phyloP scores from a whole-genome alignment of 805 yeast species.

The Wickerhamomyces xylosicus region DNA sequence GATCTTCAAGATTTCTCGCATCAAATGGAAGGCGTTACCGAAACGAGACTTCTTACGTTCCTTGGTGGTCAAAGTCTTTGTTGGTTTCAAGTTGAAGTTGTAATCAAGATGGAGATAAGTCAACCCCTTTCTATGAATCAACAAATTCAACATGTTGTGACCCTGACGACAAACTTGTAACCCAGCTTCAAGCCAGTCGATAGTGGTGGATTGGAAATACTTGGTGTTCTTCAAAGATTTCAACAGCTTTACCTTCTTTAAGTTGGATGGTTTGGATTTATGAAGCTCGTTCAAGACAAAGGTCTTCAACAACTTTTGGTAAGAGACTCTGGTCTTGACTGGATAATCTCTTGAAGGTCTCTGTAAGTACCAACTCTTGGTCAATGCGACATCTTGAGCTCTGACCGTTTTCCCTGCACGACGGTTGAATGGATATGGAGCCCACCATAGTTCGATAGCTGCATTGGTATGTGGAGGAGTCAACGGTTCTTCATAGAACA shows the following conservation, averaged over 20 bases:
- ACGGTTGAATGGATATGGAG: conserved; percentile 78
- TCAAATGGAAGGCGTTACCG: conserved; percentile 91
- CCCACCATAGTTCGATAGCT: conserved; percentile 64
- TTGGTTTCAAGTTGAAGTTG: conserved; percentile 92
- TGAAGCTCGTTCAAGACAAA: conserved; percentile 66
- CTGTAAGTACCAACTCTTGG: conserved; percentile 74
- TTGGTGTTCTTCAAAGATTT: conserved; percentile 67
- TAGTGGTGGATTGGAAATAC: conserved; percentile 81
- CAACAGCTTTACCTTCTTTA: conserved; percentile 47
- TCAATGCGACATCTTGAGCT: conserved; percentile 82
- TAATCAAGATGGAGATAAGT: conserved; percentile 91
- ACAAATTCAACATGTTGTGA: conserved; percentile 79
- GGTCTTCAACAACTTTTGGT: conserved; percentile 78
- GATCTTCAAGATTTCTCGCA: conserved; percentile 81
- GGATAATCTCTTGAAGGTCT: conserved; percentile 53
- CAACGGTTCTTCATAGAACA: conserved; percentile 35
- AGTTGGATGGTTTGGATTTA: conserved; percentile 29
- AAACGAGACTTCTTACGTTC: conserved; percentile 93
- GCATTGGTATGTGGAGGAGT: conserved; percentile 35
- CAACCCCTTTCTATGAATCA: conserved; percentile 84
- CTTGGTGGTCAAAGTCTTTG: conserved; percentile 90
- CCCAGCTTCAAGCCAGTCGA: conserved; percentile 99
- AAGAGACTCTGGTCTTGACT: conserved; percentile 73
- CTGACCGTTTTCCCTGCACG: conserved; percentile 64
- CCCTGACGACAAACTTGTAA: conserved; percentile 91